Evolutionary conservation across 1,284 basidiomycete species (phyloP).

Genomic region (Thelephora terrestris): DNA sequence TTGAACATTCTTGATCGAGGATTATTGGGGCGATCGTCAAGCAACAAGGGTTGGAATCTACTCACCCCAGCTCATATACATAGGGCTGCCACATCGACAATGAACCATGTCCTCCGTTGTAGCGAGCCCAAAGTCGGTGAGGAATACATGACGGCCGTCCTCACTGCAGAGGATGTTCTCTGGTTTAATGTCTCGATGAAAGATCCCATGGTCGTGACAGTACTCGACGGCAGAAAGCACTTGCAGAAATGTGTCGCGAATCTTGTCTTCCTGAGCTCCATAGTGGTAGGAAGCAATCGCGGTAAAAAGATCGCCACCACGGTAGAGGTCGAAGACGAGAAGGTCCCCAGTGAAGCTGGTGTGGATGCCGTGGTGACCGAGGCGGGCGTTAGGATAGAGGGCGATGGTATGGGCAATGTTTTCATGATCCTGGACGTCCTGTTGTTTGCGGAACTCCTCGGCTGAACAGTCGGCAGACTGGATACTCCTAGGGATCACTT

Average conservation of each 20-base stretch:
- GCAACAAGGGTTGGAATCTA: conserved; percentile 2
- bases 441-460: not conserved
- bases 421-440: too few species aligned
- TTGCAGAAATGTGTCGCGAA: conserved; percentile 42
- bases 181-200: conserved; percentile 64
- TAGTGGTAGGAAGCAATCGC: conserved; percentile 49
- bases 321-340: conserved; percentile 51
- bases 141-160: conserved; percentile 34
- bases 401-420: conserved; percentile 23
- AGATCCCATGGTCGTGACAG: conserved; percentile 50
- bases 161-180: conserved; percentile 55
- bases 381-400: conserved; percentile 47
- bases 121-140: conserved; percentile 64
- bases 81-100: conserved; percentile 42
- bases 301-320: conserved; percentile 55
- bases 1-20: not conserved
- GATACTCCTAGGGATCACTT: not conserved
- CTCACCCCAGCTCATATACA: conserved; percentile 53
- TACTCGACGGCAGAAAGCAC: conserved; percentile 53
- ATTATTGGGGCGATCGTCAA: not conserved
- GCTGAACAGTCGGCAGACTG: not conserved
- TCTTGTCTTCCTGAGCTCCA: conserved; percentile 34
- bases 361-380: conserved; percentile 47
- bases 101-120: conserved; percentile 32
- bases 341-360: conserved; percentile 41